Percentiles rank a stretch among this genome's conserved stretches.
These are phyloP conservation scores for Pyrus hybrid DNA, from an alignment of 331 rosid species.

Conservation along the genomic window DNA sequence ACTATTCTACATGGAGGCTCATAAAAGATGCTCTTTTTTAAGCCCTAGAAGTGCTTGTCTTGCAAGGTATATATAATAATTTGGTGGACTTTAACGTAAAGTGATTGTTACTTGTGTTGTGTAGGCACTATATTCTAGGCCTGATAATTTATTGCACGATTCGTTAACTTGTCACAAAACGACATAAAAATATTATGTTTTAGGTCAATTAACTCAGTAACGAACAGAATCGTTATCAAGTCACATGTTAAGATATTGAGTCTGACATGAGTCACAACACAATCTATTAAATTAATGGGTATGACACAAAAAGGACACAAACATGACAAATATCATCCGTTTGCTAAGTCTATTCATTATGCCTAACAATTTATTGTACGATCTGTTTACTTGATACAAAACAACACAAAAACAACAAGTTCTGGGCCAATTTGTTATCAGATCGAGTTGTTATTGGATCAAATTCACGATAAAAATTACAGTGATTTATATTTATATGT, in stretches of 20 bases:
- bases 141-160: too few species aligned
- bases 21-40: background rate
- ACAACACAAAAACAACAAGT: background rate
- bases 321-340: background rate
- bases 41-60: background rate
- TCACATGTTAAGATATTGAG: background rate
- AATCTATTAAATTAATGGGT: too few species aligned
- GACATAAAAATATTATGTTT: too few species aligned
- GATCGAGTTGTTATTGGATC: too few species aligned
- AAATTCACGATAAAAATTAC: too few species aligned
- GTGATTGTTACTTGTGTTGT: background rate
- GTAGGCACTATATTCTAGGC: background rate
- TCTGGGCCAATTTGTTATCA: background rate
- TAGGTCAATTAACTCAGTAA: too few species aligned
- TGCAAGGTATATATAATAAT: background rate
- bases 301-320: background rate
- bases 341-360: background rate
- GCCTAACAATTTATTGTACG: background rate
- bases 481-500: too few species aligned
- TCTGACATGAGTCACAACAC: background rate
- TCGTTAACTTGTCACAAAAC: too few species aligned
- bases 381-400: too few species aligned
- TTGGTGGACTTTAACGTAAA: background rate
- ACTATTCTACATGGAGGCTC: background rate
- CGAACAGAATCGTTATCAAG: rapidly evolving